These are phyloP conservation scores for Russula olivacea DNA, from an alignment of 768 basidiomycete species.

Conservation along the genomic window DNA sequence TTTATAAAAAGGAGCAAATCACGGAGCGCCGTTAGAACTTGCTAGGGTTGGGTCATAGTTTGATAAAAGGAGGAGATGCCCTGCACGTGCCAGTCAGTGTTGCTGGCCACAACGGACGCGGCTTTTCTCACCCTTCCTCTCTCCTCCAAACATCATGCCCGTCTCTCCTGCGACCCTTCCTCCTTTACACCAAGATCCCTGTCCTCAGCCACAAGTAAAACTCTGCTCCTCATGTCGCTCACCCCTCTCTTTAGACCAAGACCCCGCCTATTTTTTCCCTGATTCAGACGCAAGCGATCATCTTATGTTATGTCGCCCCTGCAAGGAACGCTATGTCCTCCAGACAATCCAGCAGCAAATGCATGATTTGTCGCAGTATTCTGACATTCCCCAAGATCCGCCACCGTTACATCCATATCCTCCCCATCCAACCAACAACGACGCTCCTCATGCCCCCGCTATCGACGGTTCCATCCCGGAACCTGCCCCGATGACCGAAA, in stretches of 20 bases:
- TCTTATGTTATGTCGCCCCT: constrained; percentile 20
- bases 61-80: too few relatives aligned
- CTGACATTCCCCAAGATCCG: neutral
- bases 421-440: constrained; percentile 12
- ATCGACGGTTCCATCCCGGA: constrained; percentile 4
- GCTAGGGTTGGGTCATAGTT: neutral
- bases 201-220: constrained; percentile 21
- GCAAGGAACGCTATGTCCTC: constrained; percentile 18
- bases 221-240: constrained; percentile 21
- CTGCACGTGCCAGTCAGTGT: constrained; percentile 12
- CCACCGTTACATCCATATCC: constrained; percentile 4
- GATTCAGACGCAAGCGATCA: constrained; percentile 21
- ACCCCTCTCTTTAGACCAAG: constrained; percentile 23
- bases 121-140: neutral
- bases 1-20: neutral
- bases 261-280: constrained; percentile 15
- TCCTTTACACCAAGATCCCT: constrained; percentile 13
- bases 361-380: constrained; percentile 2
- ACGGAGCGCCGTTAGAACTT: neutral
- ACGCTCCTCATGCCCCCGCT: neutral
- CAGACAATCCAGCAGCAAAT: constrained; percentile 13
- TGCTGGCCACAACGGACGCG: neutral
- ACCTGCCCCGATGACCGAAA: neutral
- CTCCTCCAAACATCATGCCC: constrained; percentile 13
- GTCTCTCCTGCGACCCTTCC: constrained; percentile 12